Percentiles rank a stretch among this genome's conserved stretches.
These are phyloP conservation scores for Apiotrichum gracile DNA, from an alignment of 1,284 basidiomycete genomes.

Conservation along the genomic window DNA sequence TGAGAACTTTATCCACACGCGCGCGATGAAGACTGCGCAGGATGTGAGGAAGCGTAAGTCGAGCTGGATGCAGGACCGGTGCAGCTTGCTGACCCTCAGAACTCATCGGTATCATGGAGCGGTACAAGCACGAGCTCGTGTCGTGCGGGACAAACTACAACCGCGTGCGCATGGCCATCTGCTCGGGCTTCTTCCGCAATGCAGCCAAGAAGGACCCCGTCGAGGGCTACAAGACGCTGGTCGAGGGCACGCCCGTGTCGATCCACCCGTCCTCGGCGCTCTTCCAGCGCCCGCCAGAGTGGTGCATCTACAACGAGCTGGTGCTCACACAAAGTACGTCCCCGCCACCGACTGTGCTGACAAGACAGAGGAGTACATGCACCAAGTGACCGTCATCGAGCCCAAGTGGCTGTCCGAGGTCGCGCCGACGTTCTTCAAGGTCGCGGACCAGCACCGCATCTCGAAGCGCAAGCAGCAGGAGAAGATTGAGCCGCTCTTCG, in stretches of 20 bases:
- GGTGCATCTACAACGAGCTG: conserved; percentile 70
- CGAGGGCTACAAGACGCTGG: conserved; percentile 91
- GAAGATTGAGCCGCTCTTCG: conserved; percentile 77
- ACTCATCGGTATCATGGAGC: conserved; percentile 96
- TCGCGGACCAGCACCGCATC: conserved; percentile 92
- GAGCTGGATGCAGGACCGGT: not conserved
- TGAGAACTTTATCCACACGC: conserved; percentile 94
- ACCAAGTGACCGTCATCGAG: conserved; percentile 89
- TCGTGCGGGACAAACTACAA: conserved; percentile 82
- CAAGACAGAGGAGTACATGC: conserved; percentile 85
- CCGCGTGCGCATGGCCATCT: conserved; percentile 87
- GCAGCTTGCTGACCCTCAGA: conserved; percentile 44
- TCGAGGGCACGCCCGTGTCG: conserved; percentile 95
- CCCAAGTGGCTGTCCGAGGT: conserved; percentile 99
- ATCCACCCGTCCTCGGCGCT: conserved; percentile 96
- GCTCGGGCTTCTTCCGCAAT: conserved; percentile 92
- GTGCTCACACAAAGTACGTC: conserved; percentile 62
- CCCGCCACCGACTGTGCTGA: too few species aligned
- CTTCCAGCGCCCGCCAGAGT: conserved; percentile 86
- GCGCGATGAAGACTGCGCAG: conserved; percentile 94
- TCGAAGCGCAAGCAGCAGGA: conserved; percentile 95
- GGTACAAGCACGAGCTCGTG: conserved; percentile 90
- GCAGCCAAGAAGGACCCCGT: conserved; percentile 75
- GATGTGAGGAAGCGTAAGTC: conserved; percentile 78
- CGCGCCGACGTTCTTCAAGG: conserved; percentile 91